Conservation (phyloP, 148 eudicot genomes). For the Fagopyrum tataricum region DNA sequence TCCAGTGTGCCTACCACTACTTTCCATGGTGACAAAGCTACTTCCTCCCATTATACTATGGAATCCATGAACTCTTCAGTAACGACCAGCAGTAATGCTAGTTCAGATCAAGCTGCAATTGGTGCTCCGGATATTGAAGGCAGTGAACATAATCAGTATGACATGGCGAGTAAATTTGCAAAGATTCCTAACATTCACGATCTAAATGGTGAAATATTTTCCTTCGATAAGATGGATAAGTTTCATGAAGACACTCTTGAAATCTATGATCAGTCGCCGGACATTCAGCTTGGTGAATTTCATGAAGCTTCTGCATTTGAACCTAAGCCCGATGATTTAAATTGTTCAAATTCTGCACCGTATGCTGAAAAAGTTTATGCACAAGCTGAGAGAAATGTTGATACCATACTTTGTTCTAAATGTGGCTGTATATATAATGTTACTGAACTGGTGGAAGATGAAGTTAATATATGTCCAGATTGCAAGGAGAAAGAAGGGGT, state of each 20-base stretch:
- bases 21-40: slow-evolving; percentile 60
- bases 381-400: slow-evolving; percentile 14
- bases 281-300: slow-evolving; percentile 16
- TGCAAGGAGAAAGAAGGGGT: slow-evolving; percentile 38
- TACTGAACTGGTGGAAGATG: slow-evolving; percentile 34
- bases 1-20: slow-evolving; percentile 92
- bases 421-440: slow-evolving; percentile 47
- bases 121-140: slow-evolving; percentile 71
- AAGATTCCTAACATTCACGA: slow-evolving; percentile 30
- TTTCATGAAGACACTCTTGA: slow-evolving; percentile 25
- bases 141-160: slow-evolving; percentile 59
- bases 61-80: slow-evolving; percentile 73
- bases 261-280: slow-evolving; percentile 19
- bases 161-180: slow-evolving; percentile 38
- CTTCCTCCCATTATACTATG: slow-evolving; percentile 37
- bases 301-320: slow-evolving; percentile 17
- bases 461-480: slow-evolving; percentile 47
- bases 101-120: slow-evolving; percentile 68
- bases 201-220: slow-evolving; percentile 45
- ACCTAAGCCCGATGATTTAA: slow-evolving; percentile 16
- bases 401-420: slow-evolving; percentile 43
- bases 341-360: slow-evolving; percentile 16
- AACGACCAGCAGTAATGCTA: slow-evolving; percentile 87
- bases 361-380: slow-evolving; percentile 19
- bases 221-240: slow-evolving; percentile 49